phyloP scores from a whole-genome alignment of 2,329 filamentous ascomycete genomes.

The Zasmidium cellare region DNA sequence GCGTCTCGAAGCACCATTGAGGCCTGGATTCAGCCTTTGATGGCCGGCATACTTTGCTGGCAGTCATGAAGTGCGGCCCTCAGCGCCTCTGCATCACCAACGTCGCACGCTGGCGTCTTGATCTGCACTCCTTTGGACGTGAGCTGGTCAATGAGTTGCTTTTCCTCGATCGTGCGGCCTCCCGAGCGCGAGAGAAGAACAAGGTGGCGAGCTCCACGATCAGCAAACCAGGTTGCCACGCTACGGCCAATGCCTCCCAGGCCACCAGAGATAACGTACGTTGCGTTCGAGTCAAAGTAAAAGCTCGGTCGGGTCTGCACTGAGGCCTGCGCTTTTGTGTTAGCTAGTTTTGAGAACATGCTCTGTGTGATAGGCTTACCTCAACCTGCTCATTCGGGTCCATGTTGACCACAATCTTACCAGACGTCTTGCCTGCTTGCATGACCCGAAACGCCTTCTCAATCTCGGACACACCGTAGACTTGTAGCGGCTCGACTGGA shows the following conservation, averaged over 20 bases:
- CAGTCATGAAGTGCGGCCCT: neutral
- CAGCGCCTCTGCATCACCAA: neutral
- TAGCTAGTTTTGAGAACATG: neutral
- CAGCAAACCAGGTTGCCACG: neutral
- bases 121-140: neutral
- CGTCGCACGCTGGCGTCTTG: neutral
- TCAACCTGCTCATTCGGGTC: neutral
- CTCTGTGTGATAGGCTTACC: neutral
- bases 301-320: neutral
- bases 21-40: constrained; percentile 28
- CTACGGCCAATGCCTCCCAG: neutral
- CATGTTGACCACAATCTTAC: constrained; percentile 2
- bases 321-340: neutral
- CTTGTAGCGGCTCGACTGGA: neutral
- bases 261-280: constrained; percentile 6
- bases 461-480: constrained; percentile 1
- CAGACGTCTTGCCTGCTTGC: constrained; percentile 3
- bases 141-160: neutral
- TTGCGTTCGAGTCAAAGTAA: constrained; percentile 1
- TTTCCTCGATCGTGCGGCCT: neutral
- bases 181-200: neutral
- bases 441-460: constrained; percentile 13
- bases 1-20: constrained; percentile 33
- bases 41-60: neutral
- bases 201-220: neutral